phyloP scores from a whole-genome alignment of 1,139 yeast species.

The Zygosaccharomyces pseudobailii region DNA sequence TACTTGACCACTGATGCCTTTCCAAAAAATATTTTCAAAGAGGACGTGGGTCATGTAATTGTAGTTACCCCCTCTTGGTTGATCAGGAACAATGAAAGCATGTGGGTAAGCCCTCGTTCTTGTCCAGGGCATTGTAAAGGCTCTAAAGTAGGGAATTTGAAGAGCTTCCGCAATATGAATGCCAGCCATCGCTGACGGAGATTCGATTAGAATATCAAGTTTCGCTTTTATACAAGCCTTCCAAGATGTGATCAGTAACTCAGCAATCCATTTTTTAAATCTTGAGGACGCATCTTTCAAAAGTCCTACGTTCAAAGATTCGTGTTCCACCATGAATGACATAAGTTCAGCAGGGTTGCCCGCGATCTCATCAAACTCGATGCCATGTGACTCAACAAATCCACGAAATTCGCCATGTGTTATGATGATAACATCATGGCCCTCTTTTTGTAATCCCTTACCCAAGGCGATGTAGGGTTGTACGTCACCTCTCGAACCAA shows the following conservation, averaged over 20 bases:
- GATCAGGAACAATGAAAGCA: constrained; percentile 93
- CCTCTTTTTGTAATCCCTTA: constrained; percentile 69
- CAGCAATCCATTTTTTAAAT: constrained; percentile 77
- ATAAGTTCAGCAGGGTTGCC: constrained; percentile 92
- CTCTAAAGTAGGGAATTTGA: constrained; percentile 84
- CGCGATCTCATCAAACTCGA: constrained; percentile 70
- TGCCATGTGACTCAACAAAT: constrained; percentile 66
- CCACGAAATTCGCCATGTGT: constrained; percentile 76
- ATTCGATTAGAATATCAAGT: constrained; percentile 79
- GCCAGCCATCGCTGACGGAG: constrained; percentile 95
- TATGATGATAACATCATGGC: constrained; percentile 78
- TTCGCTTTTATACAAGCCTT: constrained; percentile 63
- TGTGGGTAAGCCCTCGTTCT: constrained; percentile 93
- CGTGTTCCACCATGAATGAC: constrained; percentile 90
- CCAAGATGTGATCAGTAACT: constrained; percentile 70
- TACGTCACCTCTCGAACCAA: constrained; percentile 94
- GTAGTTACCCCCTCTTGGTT: constrained; percentile 86
- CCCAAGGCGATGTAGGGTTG: constrained; percentile 94
- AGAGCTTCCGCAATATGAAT: constrained; percentile 91
- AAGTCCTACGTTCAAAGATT: constrained; percentile 77
- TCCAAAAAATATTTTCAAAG: constrained; percentile 92
- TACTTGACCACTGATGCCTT: constrained; percentile 84
- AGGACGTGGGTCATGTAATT: constrained; percentile 87
- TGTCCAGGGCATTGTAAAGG: constrained; percentile 99
- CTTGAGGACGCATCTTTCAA: constrained; percentile 75